A percentile compares a stretch with the other conserved stretches of the same genome.
phyloP scores from a whole-genome alignment of 2,329 filamentous ascomycete species.

The Zasmidium citrigriseum region DNA sequence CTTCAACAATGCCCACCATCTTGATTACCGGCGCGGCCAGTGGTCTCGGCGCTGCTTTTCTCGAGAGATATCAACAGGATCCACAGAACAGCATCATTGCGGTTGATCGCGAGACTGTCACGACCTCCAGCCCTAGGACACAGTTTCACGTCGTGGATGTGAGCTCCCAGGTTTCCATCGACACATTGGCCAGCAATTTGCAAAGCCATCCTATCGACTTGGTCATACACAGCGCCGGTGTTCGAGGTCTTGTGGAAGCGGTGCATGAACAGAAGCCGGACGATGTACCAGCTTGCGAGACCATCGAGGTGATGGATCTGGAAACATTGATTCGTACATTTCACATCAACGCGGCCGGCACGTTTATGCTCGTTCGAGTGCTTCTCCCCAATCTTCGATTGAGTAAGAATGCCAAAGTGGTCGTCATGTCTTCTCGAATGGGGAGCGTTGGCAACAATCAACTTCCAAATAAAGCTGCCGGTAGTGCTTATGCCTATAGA shows the following conservation, averaged over 20 bases:
- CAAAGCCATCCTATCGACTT: constrained; percentile 36
- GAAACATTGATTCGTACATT: constrained; percentile 42
- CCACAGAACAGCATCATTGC: constrained; percentile 32
- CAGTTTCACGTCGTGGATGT: constrained; percentile 33
- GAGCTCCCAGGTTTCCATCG: constrained; percentile 27
- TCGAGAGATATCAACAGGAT: constrained; percentile 29
- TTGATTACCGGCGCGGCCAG: constrained; percentile 41
- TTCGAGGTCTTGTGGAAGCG: constrained; percentile 45
- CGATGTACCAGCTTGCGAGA: constrained; percentile 45
- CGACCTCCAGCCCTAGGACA: background rate
- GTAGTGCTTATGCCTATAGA: constrained; percentile 49
- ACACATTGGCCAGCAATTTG: constrained; percentile 22
- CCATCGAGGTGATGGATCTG: constrained; percentile 41
- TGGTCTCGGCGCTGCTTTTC: constrained; percentile 40
- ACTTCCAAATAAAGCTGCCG: constrained; percentile 28
- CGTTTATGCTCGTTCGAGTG: constrained; percentile 42
- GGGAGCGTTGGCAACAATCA: constrained; percentile 43
- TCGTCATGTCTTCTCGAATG: constrained; percentile 50
- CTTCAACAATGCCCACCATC: constrained; percentile 25
- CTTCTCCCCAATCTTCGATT: constrained; percentile 39
- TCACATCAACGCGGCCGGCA: constrained; percentile 45
- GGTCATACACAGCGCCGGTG: constrained; percentile 47
- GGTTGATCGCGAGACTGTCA: constrained; percentile 31
- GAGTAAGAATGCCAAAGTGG: constrained; percentile 33
- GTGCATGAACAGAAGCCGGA: constrained; percentile 29